Percentiles rank a stretch among this genome's conserved stretches.
phyloP scores from a whole-genome alignment of 106 monocot species.

The Acorus gramineus region DNA sequence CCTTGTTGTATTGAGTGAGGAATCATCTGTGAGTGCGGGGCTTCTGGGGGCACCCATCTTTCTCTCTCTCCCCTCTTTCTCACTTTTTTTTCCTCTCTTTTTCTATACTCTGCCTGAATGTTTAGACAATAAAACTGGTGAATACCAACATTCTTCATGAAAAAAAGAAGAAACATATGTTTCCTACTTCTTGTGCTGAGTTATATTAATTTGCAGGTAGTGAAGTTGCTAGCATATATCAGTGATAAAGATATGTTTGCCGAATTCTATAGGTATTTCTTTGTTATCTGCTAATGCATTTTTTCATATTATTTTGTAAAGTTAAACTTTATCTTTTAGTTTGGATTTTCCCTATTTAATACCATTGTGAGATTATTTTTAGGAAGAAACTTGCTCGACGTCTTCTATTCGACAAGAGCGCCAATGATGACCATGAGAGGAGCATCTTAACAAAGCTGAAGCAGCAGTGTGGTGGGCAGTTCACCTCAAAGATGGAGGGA shows the following conservation, averaged over 20 bases:
- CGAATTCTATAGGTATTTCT: constrained; percentile 47
- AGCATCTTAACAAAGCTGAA: constrained; percentile 73
- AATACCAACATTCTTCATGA: too few species aligned
- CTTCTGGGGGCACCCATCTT: too few species aligned
- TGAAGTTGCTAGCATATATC: constrained; percentile 51
- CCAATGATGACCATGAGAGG: constrained; percentile 76
- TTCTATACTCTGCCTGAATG: too few species aligned
- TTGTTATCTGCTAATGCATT: background rate
- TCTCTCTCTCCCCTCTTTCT: too few species aligned
- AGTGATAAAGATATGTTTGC: constrained; percentile 61
- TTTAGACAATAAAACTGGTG: too few species aligned
- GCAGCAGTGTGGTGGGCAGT: constrained; percentile 79
- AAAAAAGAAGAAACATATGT: too few species aligned
- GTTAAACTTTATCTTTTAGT: background rate
- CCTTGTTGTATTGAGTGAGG: too few species aligned
- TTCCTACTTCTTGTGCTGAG: too few species aligned
- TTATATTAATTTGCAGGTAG: constrained; percentile 27
- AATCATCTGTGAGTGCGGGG: too few species aligned
- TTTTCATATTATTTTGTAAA: background rate
- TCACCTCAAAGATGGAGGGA: constrained; percentile 88
- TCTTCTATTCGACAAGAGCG: constrained; percentile 65
- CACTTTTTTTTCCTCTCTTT: too few species aligned
- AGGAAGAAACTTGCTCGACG: constrained; percentile 78
- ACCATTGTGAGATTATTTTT: constrained; percentile 2
- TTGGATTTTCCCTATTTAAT: background rate